Base-by-base conservation (phyloP, 345 rosid species). In the Eucalyptus cladocalyx region DNA sequence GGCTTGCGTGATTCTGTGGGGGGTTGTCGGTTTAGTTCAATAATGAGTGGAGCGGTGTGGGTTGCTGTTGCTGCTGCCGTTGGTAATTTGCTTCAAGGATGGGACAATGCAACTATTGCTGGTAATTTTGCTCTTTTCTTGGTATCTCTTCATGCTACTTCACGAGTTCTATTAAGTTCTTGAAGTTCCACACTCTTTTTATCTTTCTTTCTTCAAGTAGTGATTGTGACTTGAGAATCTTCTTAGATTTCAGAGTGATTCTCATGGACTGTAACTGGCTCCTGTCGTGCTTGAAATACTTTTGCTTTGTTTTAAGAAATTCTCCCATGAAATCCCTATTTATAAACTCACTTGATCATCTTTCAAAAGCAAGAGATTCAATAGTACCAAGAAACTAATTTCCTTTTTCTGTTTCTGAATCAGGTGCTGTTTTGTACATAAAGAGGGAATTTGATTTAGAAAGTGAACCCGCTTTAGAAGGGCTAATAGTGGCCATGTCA, bases 71-170 rank as follows among this genome's bases (percentile, higher is more conserved):
- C 87, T 87, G 91, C 91, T 81, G 89, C 91, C 87, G 60, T 90
- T 87, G 91, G 91, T 60, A 90, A 90, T 81, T 62, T 90, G 47
- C 65, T 90, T 42, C 91, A 90, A 60, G 91, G 91, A 47, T 90
- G 91, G 91, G 91, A 90, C 50, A 90, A 90, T 49, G 91, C 91
- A n/a, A 90, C 91, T 76, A 90, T 90, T 37, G 91, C 91, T 48
- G 91, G 91, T 90, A 90, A 90, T 80, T 80, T 58, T 54, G 21
- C 69, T 80, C 87, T 88, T 81, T 65, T 45, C 43, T 42, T 54
- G 49, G 24, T 81, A 30, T 54, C 32, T 42, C 87, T 43, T n/a
- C 87, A 28, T 48, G 40, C 24, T 13, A 48, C 40, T 86, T 86
- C 42, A 50, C 32, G 26, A 86, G 56, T 49, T 49, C 53, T 86